These are phyloP conservation scores for Pythium phragmiticola DNA, from an alignment of 352 stramenopile species.

Conservation along the genomic window DNA sequence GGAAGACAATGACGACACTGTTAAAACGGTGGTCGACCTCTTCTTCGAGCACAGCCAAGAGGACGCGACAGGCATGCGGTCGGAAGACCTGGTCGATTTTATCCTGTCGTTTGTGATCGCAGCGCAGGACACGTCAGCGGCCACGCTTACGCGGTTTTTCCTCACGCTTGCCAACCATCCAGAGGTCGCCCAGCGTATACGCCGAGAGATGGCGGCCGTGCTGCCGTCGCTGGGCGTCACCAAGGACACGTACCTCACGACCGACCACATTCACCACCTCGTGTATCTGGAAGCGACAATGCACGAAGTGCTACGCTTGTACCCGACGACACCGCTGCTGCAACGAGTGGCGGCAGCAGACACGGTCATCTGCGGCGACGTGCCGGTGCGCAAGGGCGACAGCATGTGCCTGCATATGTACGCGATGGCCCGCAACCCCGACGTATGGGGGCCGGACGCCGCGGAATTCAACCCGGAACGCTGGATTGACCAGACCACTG, in stretches of 20 bases:
- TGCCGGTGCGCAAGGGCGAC: not conserved
- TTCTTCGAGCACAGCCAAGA: not conserved
- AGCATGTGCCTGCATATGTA: slow-evolving; percentile 17
- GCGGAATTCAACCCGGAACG: no score
- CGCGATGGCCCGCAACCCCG: slow-evolving; percentile 29
- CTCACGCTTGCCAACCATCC: slow-evolving; percentile 64
- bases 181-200: slow-evolving; percentile 38
- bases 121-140: slow-evolving; percentile 72
- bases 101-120: slow-evolving; percentile 66
- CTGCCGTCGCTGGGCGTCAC: slow-evolving; percentile 33
- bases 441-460: slow-evolving; percentile 18
- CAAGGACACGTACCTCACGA: slow-evolving; percentile 28
- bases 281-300: slow-evolving; percentile 64
- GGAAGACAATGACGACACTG: not conserved
- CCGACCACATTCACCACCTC: slow-evolving; percentile 50
- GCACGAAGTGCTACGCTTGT: slow-evolving; percentile 61
- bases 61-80: not conserved
- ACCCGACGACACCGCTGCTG: slow-evolving; percentile 55
- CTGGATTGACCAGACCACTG: no score
- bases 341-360: slow-evolving; percentile 56
- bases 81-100: slow-evolving; percentile 33
- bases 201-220: slow-evolving; percentile 38
- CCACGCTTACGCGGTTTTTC: slow-evolving; percentile 67
- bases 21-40: slow-evolving; percentile 15
- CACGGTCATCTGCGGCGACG: slow-evolving; percentile 38